Evolutionary conservation across 306 rosid genomes (phyloP), one percentile per base, ranked within the genome.

Genomic region (Inga laurina): DNA sequence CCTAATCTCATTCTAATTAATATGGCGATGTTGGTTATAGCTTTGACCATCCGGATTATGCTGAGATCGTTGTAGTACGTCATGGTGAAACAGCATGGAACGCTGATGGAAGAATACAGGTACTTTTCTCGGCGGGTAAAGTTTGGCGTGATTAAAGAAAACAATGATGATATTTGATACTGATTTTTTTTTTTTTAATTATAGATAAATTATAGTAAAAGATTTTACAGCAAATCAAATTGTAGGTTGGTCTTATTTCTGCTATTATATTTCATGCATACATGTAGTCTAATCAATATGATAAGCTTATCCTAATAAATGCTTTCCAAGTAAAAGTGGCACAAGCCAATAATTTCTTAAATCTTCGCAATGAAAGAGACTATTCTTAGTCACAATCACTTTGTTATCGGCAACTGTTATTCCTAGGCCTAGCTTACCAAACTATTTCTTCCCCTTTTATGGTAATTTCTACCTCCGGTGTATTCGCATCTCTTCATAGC

Each of bases 21-120:
- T 43, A 52, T 80, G 74, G 16, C 48, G 72, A 48, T 81, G 64
- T 30, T 78, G 41, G 75, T 61, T 82, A 56, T 79, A 92, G 97
- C 85, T 52, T 73, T 72, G 48, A 83, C 32, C 82, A 69, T 85
- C 83, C 85, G 16, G 84, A 88, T 39, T 89, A 82, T 82, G 91
- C 96, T 11, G 99, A 96, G 87, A 92, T 96, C 75, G 61, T 92
- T 51, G 96, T 92, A 7, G 87, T 96, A 10, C 97, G 98, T 74
- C 99, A 96, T 46, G 99, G 99, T 51, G 93, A 96, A 88, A 96
- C 99, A 30, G 89, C 85, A 37, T 96, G 99, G 99, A 96, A 96
- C 83, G 88, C 86, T 66, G 90, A 90, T 64, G 85, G 91, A 61
- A 91, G 91, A 86, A 84, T 92, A 78, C 99, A 96, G 97, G 99